A percentile compares a stretch with the other conserved stretches of the same genome.
phyloP scores from a whole-genome alignment of 2,329 filamentous ascomycete genomes.

The Colletotrichum sp. region DNA sequence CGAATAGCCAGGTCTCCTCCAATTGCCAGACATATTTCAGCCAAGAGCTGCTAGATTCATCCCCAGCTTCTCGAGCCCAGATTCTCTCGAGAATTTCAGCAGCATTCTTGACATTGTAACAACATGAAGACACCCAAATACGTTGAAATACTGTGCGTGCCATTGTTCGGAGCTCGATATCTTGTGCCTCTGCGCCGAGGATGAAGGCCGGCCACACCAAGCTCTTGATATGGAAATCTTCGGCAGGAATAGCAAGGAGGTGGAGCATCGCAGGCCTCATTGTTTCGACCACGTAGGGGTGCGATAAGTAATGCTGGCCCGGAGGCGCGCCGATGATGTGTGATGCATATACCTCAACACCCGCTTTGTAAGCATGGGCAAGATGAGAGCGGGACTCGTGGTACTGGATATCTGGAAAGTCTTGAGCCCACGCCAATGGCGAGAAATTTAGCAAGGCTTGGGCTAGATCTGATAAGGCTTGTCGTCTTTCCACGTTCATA shows the following conservation, averaged over 20 bases:
- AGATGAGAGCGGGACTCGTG: constrained; percentile 1
- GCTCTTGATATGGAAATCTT: constrained; percentile 15
- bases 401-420: background rate
- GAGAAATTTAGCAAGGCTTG: background rate
- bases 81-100: background rate
- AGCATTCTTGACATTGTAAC: constrained; percentile 10
- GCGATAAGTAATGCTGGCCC: background rate
- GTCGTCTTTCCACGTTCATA: background rate
- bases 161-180: background rate
- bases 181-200: background rate
- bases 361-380: constrained; percentile 7
- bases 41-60: background rate
- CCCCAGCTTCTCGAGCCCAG: background rate
- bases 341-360: constrained; percentile 6
- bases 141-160: background rate
- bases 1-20: constrained; percentile 12
- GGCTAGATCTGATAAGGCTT: background rate
- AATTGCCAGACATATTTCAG: constrained; percentile 1
- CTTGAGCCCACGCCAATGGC: background rate
- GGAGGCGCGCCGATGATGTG: background rate
- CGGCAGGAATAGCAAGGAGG: background rate
- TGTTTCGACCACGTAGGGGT: background rate
- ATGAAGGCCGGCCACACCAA: constrained; percentile 12
- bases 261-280: background rate
- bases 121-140: constrained; percentile 14